A percentile compares a stretch with the other conserved stretches of the same genome.
These are phyloP conservation scores for Yamadazyma blattariae DNA, from an alignment of 1,139 yeast species.

Conservation along the genomic window DNA sequence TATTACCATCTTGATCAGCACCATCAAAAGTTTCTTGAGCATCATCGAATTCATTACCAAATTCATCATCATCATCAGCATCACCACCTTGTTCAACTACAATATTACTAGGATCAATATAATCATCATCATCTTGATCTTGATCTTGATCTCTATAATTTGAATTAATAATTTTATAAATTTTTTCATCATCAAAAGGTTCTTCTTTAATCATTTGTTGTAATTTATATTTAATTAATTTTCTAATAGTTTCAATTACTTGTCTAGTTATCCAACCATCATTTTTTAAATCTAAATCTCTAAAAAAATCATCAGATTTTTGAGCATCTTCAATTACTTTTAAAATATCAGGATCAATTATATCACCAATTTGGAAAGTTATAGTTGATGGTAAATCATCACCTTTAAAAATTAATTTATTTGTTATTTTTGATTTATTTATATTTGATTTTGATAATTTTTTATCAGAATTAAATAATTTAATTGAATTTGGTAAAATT, in stretches of 20 bases:
- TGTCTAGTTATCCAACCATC: conserved; percentile 78
- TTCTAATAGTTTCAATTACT: conserved; percentile 62
- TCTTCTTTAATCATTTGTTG: conserved; percentile 50
- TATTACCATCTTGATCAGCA: conserved; percentile 16
- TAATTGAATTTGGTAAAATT: conserved; percentile 17
- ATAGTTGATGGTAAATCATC: conserved; percentile 59
- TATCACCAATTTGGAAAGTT: conserved; percentile 79
- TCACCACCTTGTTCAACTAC: not conserved
- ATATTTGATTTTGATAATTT: not conserved
- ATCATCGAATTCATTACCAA: not conserved
- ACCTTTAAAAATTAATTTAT: conserved; percentile 71
- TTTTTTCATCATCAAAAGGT: conserved; percentile 35
- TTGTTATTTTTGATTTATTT: conserved; percentile 30
- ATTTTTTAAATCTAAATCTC: conserved; percentile 39
- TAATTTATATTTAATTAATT: conserved; percentile 70
- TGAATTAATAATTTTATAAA: conserved; percentile 42
- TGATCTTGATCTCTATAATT: conserved; percentile 29
- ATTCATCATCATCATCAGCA: not conserved
- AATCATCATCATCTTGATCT: conserved; percentile 23
- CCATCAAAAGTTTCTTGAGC: not conserved
- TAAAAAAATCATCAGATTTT: conserved; percentile 39
- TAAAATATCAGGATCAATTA: conserved; percentile 62
- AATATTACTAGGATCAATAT: not conserved
- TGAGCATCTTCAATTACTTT: conserved; percentile 41
- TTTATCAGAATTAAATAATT: conserved; percentile 9